Base-by-base conservation (phyloP, 371 early-diverging fungal species). In the Haplosporangium sp. region DNA sequence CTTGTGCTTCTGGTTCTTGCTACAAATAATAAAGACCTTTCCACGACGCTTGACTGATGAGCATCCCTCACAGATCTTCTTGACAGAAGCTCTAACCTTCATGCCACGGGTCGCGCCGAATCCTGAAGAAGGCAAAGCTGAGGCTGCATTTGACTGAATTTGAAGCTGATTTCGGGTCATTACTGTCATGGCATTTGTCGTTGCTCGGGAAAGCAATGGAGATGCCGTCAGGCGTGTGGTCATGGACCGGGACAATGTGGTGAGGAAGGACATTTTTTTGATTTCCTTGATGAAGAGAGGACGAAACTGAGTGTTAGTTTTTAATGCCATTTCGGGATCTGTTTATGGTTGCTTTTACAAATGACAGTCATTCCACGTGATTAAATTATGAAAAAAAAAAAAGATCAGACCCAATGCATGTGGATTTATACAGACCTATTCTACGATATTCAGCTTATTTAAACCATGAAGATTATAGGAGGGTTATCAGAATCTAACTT, bases 81-180 rank as follows among this genome's bases (percentile, higher is more conserved):
- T 95, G 77, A 95, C 92, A 5, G 94, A 92, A 27, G 94, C 90
- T 61, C 93, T 88, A 11, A 94, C 94, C 83, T 95, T 95, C 92
- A 94, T 94, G 50, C 94, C 94, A 48, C 94, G 91, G 61, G 87
- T 83, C 4, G 85, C 82, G n/a, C 81, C 81, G 48, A 79, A 71
- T 13, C 71, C 74, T 52, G 85, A 56, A 35, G 82, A 85, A 17
- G 87, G 71, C 27, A 84, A 63, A 37, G 83, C 53, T 7, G 84
- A 71, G 27, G 63, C 70, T 20, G 73, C 64, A 56, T 67, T 69
- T 10, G 61, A 20, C 50, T 64, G 66, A 47, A 65, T 35, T 38
- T 75, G 74, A 44, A 47, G 48, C 61, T 63, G 77, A 38, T 72
- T 55, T 39, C 73, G 78, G 27, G 68, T 65, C 57, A 66, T 65